Conservation (phyloP, 108 stramenopile genomes). For the Asterionellopsis glacialis region DNA sequence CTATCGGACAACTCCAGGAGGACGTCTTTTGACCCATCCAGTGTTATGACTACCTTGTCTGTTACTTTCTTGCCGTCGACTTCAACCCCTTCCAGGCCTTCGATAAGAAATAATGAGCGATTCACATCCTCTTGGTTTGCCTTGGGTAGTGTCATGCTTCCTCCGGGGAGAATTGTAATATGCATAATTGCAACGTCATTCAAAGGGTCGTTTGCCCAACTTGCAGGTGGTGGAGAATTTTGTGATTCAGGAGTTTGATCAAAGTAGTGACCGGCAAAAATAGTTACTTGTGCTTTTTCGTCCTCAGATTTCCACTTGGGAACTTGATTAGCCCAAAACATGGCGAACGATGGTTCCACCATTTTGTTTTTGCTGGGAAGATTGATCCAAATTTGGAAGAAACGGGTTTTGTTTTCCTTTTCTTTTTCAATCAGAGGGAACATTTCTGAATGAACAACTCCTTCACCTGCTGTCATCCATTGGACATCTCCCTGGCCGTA, state of each 20-base stretch:
- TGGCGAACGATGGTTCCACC: slow-evolving; percentile 67
- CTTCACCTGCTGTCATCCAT: slow-evolving; percentile 89
- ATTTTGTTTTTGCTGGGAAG: slow-evolving; percentile 68
- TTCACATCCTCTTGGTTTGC: slow-evolving; percentile 35
- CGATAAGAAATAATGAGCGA: slow-evolving; percentile 58
- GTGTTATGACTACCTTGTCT: slow-evolving; percentile 23
- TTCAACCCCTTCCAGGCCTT: slow-evolving; percentile 37
- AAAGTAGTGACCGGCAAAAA: slow-evolving; percentile 60
- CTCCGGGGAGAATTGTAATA: slow-evolving; percentile 49
- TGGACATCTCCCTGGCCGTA: slow-evolving; percentile 80
- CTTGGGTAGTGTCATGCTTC: slow-evolving; percentile 37
- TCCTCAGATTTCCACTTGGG: slow-evolving; percentile 39
- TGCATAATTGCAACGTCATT: slow-evolving; percentile 66
- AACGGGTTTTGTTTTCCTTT: slow-evolving; percentile 27
- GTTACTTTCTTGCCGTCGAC: slow-evolving; percentile 27
- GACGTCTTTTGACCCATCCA: slow-evolving; percentile 43
- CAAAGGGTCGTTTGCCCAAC: slow-evolving; percentile 49
- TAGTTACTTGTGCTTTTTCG: slow-evolving; percentile 31
- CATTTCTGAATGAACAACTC: slow-evolving; percentile 80
- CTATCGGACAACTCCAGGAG: slow-evolving; percentile 33
- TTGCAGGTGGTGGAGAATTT: slow-evolving; percentile 48
- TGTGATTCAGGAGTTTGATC: slow-evolving; percentile 7
- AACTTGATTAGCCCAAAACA: slow-evolving; percentile 70
- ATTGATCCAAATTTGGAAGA: slow-evolving; percentile 88
- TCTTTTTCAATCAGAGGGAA: slow-evolving; percentile 46